phyloP scores from a whole-genome alignment of 331 rosid species.

The Malus hybrid region DNA sequence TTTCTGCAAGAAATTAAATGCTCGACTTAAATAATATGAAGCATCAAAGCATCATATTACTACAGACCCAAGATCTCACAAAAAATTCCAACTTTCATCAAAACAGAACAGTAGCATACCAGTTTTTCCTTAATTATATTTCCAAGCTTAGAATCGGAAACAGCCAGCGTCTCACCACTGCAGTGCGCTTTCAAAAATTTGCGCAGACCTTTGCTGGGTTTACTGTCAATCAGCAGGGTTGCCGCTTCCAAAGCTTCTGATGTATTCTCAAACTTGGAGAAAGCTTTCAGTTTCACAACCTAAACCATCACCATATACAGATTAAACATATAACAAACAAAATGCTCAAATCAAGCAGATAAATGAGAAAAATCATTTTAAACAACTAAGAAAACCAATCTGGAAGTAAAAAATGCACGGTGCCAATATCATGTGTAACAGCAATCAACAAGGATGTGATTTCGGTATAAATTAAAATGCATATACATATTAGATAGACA shows the following conservation, averaged over 20 bases:
- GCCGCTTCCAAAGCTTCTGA: constrained; percentile 88
- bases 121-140: constrained; percentile 75
- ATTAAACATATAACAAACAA: background rate
- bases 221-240: constrained; percentile 17
- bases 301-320: constrained; percentile 4
- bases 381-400: background rate
- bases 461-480: background rate
- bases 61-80: background rate
- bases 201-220: background rate
- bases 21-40: background rate
- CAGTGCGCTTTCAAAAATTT: constrained; percentile 81
- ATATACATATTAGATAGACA: background rate
- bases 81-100: background rate
- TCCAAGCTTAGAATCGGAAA: constrained; percentile 95
- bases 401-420: background rate
- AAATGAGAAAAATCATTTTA: background rate
- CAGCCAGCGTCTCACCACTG: constrained; percentile 67
- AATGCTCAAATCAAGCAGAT: background rate
- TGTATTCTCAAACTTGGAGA: constrained; percentile 81
- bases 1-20: constrained; percentile 45
- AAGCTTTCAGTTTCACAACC: constrained; percentile 85
- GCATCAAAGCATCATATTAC: background rate
- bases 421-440: background rate
- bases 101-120: constrained; percentile 28
- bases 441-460: background rate